Percentiles rank a stretch among this genome's conserved stretches.
phyloP scores from a whole-genome alignment of 352 stramenopile genomes.

The Albugo laibachii region DNA sequence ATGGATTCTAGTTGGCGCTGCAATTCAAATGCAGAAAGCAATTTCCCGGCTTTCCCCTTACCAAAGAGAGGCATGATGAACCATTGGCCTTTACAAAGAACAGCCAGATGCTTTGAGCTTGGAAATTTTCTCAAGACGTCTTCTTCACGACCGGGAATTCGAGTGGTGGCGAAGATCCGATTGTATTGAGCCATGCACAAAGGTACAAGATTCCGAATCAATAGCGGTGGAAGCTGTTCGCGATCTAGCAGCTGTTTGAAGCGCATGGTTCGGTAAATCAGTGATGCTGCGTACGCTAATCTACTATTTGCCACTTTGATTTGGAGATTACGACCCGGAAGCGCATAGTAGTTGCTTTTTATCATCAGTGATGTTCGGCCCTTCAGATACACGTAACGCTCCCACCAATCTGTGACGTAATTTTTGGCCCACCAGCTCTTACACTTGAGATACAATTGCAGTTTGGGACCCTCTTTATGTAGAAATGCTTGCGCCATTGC shows the following conservation, averaged over 20 bases:
- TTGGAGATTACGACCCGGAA: constrained; percentile 38
- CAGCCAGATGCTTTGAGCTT: constrained; percentile 75
- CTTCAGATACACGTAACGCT: constrained; percentile 81
- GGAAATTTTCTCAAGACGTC: constrained; percentile 58
- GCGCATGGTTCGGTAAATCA: constrained; percentile 63
- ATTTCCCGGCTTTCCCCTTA: constrained; percentile 51
- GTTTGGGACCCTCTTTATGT: constrained; percentile 69
- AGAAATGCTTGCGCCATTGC: constrained; percentile 73
- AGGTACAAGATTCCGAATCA: constrained; percentile 71
- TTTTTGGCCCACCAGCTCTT: constrained; percentile 82
- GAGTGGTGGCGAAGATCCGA: constrained; percentile 78
- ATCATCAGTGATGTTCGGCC: constrained; percentile 78
- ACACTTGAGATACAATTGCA: constrained; percentile 81
- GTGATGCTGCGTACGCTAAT: constrained; percentile 31
- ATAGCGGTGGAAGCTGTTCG: constrained; percentile 56
- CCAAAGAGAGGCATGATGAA: constrained; percentile 79
- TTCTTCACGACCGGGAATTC: constrained; percentile 71
- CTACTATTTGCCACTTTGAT: constrained; percentile 42
- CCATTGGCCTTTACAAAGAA: constrained; percentile 66
- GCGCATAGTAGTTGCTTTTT: constrained; percentile 85
- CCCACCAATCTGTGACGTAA: constrained; percentile 83
- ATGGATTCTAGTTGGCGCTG: constrained; percentile 67
- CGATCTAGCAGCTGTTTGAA: constrained; percentile 78
- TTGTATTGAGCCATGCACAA: constrained; percentile 84
- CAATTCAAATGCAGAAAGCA: constrained; percentile 59